Base-by-base conservation (phyloP, 768 basidiomycete species). In the Leccinum subgranulosum region DNA sequence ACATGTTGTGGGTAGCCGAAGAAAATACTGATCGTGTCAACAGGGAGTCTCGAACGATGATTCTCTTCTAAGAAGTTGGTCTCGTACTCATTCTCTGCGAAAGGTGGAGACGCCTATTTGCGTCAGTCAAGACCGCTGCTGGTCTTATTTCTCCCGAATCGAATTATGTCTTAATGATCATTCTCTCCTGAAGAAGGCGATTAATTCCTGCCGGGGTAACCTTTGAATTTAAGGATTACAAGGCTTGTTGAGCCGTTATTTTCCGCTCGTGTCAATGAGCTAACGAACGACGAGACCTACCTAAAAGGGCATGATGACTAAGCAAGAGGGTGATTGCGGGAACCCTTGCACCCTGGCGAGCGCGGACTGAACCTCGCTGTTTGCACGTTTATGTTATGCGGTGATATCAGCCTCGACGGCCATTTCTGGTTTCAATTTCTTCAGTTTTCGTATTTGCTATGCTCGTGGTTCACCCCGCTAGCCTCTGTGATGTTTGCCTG, bases 401-500 rank as follows among this genome's bases (percentile, higher is more conserved):
- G 68, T 71, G 70, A 71, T 62, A 66, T 68, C 62, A 61, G 62
- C 57, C 64, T 66, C 55, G 55, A 59, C 63, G 61, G 60, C 67
- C 61, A 28, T 55, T 62, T 69, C 64, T 68, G 69, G 58, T 64
- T 69, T 50, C 59, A 61, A 34, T 10, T 63, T 57, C 36, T 58
- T 51, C 55, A 51, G 51, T 65, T 54, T 61, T 65, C 57, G 48
- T 66, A 69, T 65, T 66, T 72, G 63, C 66, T 58, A 80, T 82
- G 81, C 74, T 91, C 66, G 78, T 87, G 61, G 76, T 88, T 25
- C 86, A 90, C 72, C 79, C 86, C 5, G 79, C 84, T 34, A 89
- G 87, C 64, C 79, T 78, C 59, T 91, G 89, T 75, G 89, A 91
- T 70, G 83, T 91, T 63, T 91, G 89, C 70, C 75, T 88, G 58